Evolutionary conservation across 164 flowering plant species (phyloP).

Genomic region (Berberis thunbergii): DNA sequence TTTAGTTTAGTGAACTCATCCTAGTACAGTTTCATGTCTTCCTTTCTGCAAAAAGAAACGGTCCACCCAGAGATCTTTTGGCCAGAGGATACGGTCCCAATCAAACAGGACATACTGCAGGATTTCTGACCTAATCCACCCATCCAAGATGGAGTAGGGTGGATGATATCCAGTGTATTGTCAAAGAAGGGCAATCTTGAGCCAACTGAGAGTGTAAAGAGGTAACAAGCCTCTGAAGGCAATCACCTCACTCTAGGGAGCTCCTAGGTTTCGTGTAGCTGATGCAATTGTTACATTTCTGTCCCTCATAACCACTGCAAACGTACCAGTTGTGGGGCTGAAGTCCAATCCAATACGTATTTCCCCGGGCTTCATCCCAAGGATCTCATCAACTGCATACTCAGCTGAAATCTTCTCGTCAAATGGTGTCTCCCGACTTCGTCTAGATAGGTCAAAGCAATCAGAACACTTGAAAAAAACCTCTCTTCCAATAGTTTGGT

Average conservation of each 20-base stretch:
- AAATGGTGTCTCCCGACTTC: too few relatives aligned
- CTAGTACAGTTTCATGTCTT: slow-evolving; percentile 21
- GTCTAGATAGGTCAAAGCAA: too few relatives aligned
- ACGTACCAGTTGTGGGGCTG: slow-evolving; percentile 67
- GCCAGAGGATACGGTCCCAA: slow-evolving; percentile 78
- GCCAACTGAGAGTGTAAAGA: slow-evolving; percentile 18
- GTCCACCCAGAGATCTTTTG: slow-evolving; percentile 85
- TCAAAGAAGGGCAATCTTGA: slow-evolving; percentile 84
- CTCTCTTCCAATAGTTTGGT: too few relatives aligned
- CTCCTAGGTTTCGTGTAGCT: slow-evolving; percentile 73
- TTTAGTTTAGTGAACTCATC: slow-evolving; percentile 19
- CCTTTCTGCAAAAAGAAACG: slow-evolving; percentile 51
- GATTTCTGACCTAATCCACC: background rate
- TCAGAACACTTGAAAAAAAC: too few relatives aligned
- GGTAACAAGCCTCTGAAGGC: too few relatives aligned
- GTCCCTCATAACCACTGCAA: slow-evolving; percentile 88
- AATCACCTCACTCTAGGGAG: slow-evolving; percentile 35
- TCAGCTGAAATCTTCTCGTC: too few relatives aligned
- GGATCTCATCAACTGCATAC: slow-evolving; percentile 32
- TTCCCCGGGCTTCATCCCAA: slow-evolving; percentile 63
- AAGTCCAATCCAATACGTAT: slow-evolving; percentile 71
- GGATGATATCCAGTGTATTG: slow-evolving; percentile 44
- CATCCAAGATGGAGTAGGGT: too few relatives aligned
- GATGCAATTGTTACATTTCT: slow-evolving; percentile 59
- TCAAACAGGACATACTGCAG: slow-evolving; percentile 72